phyloP scores from a whole-genome alignment of 768 basidiomycete genomes.

The Hericium erinaceus region DNA sequence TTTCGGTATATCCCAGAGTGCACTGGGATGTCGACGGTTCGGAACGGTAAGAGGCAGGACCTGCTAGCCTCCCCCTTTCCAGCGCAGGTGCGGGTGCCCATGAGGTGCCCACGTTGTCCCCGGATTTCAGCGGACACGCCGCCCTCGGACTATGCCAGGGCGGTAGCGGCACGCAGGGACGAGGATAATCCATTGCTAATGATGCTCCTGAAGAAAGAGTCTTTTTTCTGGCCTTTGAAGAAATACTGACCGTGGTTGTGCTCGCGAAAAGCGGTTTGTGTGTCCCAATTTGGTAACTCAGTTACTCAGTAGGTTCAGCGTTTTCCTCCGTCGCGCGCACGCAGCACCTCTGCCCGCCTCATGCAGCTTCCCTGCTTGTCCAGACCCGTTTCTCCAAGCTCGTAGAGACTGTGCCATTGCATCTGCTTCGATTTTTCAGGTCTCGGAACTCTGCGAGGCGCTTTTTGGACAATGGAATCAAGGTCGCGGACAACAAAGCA shows the following conservation, averaged over 20 bases:
- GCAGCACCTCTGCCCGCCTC: neutral
- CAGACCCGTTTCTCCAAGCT: neutral
- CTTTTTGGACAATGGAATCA: neutral
- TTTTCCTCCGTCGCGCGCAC: neutral
- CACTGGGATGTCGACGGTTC: neutral
- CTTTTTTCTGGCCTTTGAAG: neutral
- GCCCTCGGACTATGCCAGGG: too few species aligned
- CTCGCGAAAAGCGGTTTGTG: neutral
- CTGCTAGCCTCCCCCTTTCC: too few species aligned
- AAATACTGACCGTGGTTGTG: neutral
- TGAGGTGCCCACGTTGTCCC: neutral
- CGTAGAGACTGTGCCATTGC: neutral
- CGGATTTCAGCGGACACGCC: too few species aligned
- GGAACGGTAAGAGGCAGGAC: neutral
- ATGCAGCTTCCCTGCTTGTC: neutral
- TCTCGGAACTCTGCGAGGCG: neutral
- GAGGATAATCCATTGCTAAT: too few species aligned
- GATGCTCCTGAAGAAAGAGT: neutral
- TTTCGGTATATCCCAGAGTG: neutral
- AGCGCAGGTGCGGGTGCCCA: neutral
- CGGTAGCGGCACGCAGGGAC: too few species aligned
- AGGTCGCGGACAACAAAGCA: neutral
- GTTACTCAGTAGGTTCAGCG: neutral
- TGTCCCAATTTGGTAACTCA: neutral
- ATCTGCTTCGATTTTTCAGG: neutral